Evolutionary conservation across 2,329 filamentous ascomycete species (phyloP).

Genomic region (Rhinocladiella mackenziei): DNA sequence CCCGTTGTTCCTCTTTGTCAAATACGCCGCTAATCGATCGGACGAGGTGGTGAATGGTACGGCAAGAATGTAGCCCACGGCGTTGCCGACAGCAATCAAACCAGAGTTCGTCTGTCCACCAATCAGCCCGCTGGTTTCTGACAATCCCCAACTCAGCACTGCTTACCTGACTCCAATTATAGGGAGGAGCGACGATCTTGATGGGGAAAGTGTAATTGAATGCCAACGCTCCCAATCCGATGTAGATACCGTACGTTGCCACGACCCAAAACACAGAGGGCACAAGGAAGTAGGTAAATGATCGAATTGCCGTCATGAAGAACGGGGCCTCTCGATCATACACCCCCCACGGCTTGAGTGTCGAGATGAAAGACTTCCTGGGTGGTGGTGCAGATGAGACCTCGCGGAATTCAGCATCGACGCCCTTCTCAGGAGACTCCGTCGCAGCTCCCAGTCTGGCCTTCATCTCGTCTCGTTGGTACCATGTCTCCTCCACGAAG

Average conservation of each 20-base stretch:
- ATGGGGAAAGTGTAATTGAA: slow-evolving; percentile 52
- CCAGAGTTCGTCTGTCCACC: slow-evolving; percentile 40
- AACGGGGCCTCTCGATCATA: slow-evolving; percentile 45
- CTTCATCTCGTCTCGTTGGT: slow-evolving; percentile 33
- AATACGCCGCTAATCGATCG: slow-evolving; percentile 38
- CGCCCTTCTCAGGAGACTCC: slow-evolving; percentile 16
- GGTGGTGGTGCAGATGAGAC: slow-evolving; percentile 33
- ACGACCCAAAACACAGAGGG: slow-evolving; percentile 51
- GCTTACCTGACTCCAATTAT: slow-evolving; percentile 39
- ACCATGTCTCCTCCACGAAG: slow-evolving; percentile 59
- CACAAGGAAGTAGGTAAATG: slow-evolving; percentile 48
- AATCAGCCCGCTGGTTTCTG: background rate
- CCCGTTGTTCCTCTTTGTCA: slow-evolving; percentile 38
- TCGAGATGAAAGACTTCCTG: slow-evolving; percentile 42
- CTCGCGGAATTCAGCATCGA: slow-evolving; percentile 34
- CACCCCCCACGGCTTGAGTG: slow-evolving; percentile 44
- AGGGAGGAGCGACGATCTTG: slow-evolving; percentile 39
- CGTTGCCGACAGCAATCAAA: slow-evolving; percentile 43
- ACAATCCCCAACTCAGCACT: background rate
- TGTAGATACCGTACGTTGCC: slow-evolving; percentile 49
- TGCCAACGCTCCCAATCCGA: slow-evolving; percentile 47
- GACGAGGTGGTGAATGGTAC: slow-evolving; percentile 45
- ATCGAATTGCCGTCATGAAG: slow-evolving; percentile 45
- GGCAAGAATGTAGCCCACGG: slow-evolving; percentile 39
- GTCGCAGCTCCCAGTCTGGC: slow-evolving; percentile 3